phyloP scores from a whole-genome alignment of 148 eudicot species.

The Oxyria digyna region DNA sequence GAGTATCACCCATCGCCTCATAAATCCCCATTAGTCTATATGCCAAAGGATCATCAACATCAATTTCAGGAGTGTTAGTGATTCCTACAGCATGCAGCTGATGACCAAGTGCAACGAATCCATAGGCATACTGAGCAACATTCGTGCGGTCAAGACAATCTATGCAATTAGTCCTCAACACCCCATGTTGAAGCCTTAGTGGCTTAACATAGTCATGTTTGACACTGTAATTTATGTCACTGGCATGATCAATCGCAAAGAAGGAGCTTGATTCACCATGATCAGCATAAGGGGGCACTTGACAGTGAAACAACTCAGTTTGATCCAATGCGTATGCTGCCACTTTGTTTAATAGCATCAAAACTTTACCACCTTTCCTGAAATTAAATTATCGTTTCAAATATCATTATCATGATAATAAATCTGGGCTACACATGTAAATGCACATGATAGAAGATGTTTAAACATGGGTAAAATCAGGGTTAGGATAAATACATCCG shows the following conservation, averaged over 20 bases:
- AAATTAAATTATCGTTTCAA: conserved; percentile 9
- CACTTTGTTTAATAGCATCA: conserved; percentile 54
- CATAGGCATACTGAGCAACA: conserved; percentile 90
- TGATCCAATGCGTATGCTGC: conserved; percentile 63
- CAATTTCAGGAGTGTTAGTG: conserved; percentile 34
- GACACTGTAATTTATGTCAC: conserved; percentile 1
- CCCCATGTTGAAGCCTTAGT: conserved; percentile 59
- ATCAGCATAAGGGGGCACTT: conserved; percentile 36
- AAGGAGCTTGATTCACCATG: conserved; percentile 20
- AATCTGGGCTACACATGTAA: neutral
- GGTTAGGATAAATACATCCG: conserved; percentile 36
- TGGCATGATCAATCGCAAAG: conserved; percentile 11
- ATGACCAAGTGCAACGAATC: conserved; percentile 83
- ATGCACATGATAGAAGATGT: neutral
- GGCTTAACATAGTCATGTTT: conserved; percentile 17
- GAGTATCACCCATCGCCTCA: conserved; percentile 96
- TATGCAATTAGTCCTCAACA: conserved; percentile 89
- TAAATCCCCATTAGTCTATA: conserved; percentile 71
- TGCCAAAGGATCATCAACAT: conserved; percentile 54
- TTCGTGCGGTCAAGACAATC: conserved; percentile 98
- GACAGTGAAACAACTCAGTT: conserved; percentile 68
- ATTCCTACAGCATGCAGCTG: conserved; percentile 78
- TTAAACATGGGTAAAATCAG: neutral
- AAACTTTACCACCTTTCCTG: conserved; percentile 71
- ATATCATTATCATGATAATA: neutral